phyloP scores from a whole-genome alignment of 1,284 basidiomycete species.

The Fomes fomentarius region DNA sequence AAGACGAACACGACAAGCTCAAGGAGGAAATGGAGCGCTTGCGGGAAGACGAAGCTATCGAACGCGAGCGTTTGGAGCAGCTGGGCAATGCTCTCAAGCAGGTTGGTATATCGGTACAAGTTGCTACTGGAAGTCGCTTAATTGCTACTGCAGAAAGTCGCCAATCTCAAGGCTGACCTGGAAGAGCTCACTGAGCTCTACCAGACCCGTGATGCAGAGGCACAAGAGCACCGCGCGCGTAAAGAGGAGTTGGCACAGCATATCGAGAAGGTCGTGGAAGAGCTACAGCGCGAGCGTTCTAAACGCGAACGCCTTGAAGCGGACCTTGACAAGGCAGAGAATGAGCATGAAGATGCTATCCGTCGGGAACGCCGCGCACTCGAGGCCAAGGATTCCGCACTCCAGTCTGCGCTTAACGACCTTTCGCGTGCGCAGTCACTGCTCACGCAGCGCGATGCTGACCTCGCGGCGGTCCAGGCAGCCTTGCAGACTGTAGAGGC shows the following conservation, averaged over 20 bases:
- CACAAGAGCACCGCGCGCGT: slow-evolving; percentile 60
- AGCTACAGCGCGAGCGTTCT: slow-evolving; percentile 61
- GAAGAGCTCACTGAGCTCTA: slow-evolving; percentile 64
- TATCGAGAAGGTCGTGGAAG: slow-evolving; percentile 73
- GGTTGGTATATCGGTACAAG: slow-evolving; percentile 39
- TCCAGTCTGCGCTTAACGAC: slow-evolving; percentile 64
- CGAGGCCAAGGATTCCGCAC: slow-evolving; percentile 68
- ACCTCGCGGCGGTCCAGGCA: slow-evolving; percentile 75
- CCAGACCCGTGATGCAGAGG: slow-evolving; percentile 61
- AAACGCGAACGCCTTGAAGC: slow-evolving; percentile 58
- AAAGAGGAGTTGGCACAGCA: slow-evolving; percentile 79
- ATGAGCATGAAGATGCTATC: slow-evolving; percentile 60
- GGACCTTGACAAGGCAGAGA: slow-evolving; percentile 56
- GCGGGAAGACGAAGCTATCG: slow-evolving; percentile 69
- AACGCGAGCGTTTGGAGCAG: slow-evolving; percentile 74
- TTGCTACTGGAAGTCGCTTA: not conserved
- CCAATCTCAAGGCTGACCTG: slow-evolving; percentile 60
- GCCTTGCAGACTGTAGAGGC: slow-evolving; percentile 69
- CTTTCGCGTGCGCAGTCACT: slow-evolving; percentile 63
- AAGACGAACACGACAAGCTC: slow-evolving; percentile 57
- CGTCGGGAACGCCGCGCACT: slow-evolving; percentile 61
- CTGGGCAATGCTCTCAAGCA: slow-evolving; percentile 79
- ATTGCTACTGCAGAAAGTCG: slow-evolving; percentile 73
- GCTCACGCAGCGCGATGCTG: slow-evolving; percentile 69
- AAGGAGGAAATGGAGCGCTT: slow-evolving; percentile 53